Conservation (phyloP, 768 basidiomycete genomes). For the Termitomyces sp. region DNA sequence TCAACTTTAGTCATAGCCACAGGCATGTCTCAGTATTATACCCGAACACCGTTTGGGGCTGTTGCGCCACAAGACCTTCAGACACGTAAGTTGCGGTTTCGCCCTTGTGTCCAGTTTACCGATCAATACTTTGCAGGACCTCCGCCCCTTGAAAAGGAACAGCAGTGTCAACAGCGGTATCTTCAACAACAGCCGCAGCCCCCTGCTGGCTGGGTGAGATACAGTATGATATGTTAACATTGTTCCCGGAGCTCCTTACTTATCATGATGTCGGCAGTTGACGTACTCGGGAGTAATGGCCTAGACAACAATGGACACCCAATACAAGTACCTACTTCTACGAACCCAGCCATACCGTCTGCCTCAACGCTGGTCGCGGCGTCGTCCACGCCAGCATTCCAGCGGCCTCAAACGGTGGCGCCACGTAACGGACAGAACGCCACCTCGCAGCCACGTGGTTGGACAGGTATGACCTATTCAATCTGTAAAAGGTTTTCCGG, state of each 20-base stretch:
- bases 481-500: background rate
- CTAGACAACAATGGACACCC: background rate
- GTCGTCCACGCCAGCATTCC: background rate
- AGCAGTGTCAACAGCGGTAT: background rate
- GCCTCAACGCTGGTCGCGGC: background rate
- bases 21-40: constrained; percentile 1
- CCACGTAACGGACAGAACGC: background rate
- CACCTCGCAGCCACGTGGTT: background rate
- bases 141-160: background rate
- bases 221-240: too few species aligned
- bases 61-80: constrained; percentile 1
- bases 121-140: background rate
- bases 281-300: background rate
- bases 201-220: background rate
- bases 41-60: background rate
- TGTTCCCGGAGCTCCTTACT: background rate
- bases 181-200: background rate
- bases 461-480: background rate
- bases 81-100: background rate
- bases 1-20: background rate
- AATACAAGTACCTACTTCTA: background rate
- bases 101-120: background rate
- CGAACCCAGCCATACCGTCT: background rate
- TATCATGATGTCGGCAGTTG: background rate
- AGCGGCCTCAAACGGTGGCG: background rate